These are phyloP conservation scores for Penicillium capsulatum DNA, from an alignment of 2,329 filamentous ascomycete genomes.

Conservation along the genomic window DNA sequence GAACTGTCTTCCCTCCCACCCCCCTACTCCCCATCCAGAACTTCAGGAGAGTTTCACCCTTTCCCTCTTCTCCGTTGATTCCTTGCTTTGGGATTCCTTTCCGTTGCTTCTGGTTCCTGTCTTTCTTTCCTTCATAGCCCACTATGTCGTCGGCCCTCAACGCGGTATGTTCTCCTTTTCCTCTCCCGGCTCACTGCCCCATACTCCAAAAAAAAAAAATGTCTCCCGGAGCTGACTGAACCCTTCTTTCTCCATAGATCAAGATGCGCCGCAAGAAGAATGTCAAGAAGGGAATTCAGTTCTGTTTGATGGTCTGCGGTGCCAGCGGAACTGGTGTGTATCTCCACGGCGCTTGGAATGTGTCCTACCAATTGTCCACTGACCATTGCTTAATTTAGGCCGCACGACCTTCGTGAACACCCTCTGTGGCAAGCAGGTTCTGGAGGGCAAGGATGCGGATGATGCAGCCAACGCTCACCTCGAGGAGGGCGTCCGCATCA, in stretches of 20 bases:
- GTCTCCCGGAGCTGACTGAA: slow-evolving; percentile 17
- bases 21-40: slow-evolving; percentile 20
- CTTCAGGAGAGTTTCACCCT: slow-evolving; percentile 28
- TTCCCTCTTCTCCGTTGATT: slow-evolving; percentile 19
- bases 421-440: slow-evolving; percentile 89
- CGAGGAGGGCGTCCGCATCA: slow-evolving; percentile 97
- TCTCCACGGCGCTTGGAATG: slow-evolving; percentile 1
- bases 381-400: slow-evolving; percentile 50
- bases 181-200: slow-evolving; percentile 22
- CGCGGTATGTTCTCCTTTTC: slow-evolving; percentile 46
- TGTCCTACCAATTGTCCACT: slow-evolving; percentile 16
- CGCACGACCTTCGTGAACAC: slow-evolving; percentile 99
- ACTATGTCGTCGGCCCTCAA: slow-evolving; percentile 53
- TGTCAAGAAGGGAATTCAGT: slow-evolving; percentile 99
- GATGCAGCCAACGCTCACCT: slow-evolving; percentile 83
- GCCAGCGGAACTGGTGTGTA: slow-evolving; percentile 87
- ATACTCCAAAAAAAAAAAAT: slow-evolving; percentile 21
- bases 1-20: slow-evolving; percentile 26
- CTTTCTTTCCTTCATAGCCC: slow-evolving; percentile 25
- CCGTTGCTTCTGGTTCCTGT: slow-evolving; percentile 14
- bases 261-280: slow-evolving; percentile 99
- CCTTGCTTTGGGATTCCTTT: slow-evolving; percentile 20
- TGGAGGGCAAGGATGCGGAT: slow-evolving; percentile 87
- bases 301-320: slow-evolving; percentile 99
- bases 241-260: slow-evolving; percentile 53